A percentile compares a stretch with the other conserved stretches of the same genome.
Conservation (phyloP, 1,139 yeast species). For the Zygoascus meyerae region DNA sequence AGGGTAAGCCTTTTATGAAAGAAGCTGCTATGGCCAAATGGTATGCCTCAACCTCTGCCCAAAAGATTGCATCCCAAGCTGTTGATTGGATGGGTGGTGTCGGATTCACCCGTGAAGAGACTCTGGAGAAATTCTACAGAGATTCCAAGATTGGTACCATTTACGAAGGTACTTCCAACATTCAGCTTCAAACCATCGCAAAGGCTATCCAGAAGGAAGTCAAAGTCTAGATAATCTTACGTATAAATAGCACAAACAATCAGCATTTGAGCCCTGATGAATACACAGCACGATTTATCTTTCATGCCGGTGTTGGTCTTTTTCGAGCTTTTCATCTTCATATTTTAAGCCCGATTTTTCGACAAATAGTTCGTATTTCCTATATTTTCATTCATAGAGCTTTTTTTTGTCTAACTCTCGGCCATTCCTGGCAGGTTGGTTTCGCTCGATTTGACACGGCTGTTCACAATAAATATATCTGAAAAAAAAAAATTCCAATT, state of each 20-base stretch:
- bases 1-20: constrained; percentile 36
- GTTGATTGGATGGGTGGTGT: constrained; percentile 47
- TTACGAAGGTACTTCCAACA: constrained; percentile 42
- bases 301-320: too few relatives aligned
- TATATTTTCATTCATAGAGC: too few relatives aligned
- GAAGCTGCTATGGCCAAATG: constrained; percentile 45
- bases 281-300: too few relatives aligned
- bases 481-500: constrained; percentile 7
- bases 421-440: too few relatives aligned
- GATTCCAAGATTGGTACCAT: constrained; percentile 44
- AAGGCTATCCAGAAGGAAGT: constrained; percentile 36
- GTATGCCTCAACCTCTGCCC: constrained; percentile 40
- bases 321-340: too few relatives aligned
- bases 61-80: constrained; percentile 37
- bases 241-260: too few relatives aligned
- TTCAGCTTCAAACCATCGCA: constrained; percentile 42
- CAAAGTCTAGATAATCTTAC: not conserved
- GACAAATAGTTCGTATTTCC: too few relatives aligned
- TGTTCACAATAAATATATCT: constrained; percentile 1
- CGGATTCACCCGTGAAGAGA: constrained; percentile 42
- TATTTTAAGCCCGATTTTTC: too few relatives aligned
- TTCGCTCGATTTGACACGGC: not conserved
- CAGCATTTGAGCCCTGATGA: too few relatives aligned
- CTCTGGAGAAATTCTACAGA: constrained; percentile 40
- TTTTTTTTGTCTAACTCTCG: too few relatives aligned